Evolutionary conservation across 1,284 basidiomycete species (phyloP).

Genomic region (Rhodotorula sp.): DNA sequence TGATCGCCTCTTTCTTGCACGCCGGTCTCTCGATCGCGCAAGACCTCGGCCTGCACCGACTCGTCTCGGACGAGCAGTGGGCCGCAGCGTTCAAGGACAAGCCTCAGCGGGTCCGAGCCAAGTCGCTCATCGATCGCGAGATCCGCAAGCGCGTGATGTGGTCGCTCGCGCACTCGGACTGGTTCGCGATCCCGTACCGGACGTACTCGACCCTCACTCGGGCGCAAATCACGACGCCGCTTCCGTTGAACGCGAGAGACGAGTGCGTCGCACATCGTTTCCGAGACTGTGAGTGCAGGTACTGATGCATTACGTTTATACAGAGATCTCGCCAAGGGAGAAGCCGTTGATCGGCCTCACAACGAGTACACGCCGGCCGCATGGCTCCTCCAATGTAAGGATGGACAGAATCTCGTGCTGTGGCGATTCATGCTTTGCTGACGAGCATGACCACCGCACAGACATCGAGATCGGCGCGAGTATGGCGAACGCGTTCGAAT

Average conservation of each 20-base stretch:
- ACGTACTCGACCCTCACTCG: constrained; percentile 22
- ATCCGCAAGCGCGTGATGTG: constrained; percentile 34
- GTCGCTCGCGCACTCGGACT: constrained; percentile 34
- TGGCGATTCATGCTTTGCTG: too few species aligned
- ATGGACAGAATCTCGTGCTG: neutral
- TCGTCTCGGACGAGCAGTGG: constrained; percentile 25
- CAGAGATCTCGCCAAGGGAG: constrained; percentile 24
- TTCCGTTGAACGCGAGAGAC: constrained; percentile 35
- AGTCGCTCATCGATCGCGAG: constrained; percentile 35
- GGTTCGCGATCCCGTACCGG: constrained; percentile 36
- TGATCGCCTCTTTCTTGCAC: constrained; percentile 38
- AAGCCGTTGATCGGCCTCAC: constrained; percentile 17
- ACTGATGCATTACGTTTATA: neutral
- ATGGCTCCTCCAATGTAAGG: constrained; percentile 33
- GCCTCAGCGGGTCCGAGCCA: constrained; percentile 3
- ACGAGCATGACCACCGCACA: neutral
- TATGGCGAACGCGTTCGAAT: constrained; percentile 35
- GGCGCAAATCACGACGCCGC: constrained; percentile 31
- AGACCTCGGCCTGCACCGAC: constrained; percentile 34
- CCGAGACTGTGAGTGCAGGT: neutral
- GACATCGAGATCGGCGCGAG: constrained; percentile 31
- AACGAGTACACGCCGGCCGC: constrained; percentile 29
- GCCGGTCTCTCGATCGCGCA: constrained; percentile 39
- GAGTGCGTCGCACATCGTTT: constrained; percentile 10
- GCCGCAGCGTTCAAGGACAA: constrained; percentile 6